Percentiles rank a stretch among this genome's conserved stretches.
These are phyloP conservation scores for Cyberlindnera misumaiensis DNA, from an alignment of 805 yeast genomes.

Conservation along the genomic window DNA sequence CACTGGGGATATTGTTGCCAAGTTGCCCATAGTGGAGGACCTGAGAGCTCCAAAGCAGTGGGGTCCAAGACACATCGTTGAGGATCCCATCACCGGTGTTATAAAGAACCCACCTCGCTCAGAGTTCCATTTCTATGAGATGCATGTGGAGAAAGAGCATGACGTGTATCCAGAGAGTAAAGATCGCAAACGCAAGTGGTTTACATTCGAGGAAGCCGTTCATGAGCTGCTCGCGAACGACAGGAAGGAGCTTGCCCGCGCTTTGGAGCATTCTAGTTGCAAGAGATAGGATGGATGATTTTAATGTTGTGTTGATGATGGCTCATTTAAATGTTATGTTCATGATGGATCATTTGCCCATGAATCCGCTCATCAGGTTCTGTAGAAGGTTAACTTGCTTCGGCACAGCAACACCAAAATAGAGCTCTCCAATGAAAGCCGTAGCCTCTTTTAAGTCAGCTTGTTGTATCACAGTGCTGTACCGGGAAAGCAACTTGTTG, in stretches of 20 bases:
- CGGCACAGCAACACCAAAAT: conserved; percentile 51
- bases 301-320: too few species aligned
- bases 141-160: conserved; percentile 50
- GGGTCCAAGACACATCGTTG: conserved; percentile 23
- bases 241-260: conserved; percentile 62
- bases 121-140: conserved; percentile 85
- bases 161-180: conserved; percentile 70
- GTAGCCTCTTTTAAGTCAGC: conserved; percentile 39
- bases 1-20: conserved; percentile 49
- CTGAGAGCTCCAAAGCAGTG: conserved; percentile 41
- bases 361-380: conserved; percentile 69
- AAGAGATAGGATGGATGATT: conserved; percentile 1
- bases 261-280: conserved; percentile 51
- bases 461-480: conserved; percentile 30
- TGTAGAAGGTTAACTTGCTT: conserved; percentile 52
- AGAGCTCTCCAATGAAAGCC: conserved; percentile 51
- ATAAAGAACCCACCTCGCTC: conserved; percentile 54
- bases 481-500: conserved; percentile 44
- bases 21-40: conserved; percentile 65
- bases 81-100: conserved; percentile 21
- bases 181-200: conserved; percentile 68
- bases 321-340: background rate
- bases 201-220: conserved; percentile 58
- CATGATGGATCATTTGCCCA: conserved; percentile 15
- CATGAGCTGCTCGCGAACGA: conserved; percentile 49